These are phyloP conservation scores for Aureobasidium sp. DNA, from an alignment of 2,329 filamentous ascomycete species.

Conservation along the genomic window DNA sequence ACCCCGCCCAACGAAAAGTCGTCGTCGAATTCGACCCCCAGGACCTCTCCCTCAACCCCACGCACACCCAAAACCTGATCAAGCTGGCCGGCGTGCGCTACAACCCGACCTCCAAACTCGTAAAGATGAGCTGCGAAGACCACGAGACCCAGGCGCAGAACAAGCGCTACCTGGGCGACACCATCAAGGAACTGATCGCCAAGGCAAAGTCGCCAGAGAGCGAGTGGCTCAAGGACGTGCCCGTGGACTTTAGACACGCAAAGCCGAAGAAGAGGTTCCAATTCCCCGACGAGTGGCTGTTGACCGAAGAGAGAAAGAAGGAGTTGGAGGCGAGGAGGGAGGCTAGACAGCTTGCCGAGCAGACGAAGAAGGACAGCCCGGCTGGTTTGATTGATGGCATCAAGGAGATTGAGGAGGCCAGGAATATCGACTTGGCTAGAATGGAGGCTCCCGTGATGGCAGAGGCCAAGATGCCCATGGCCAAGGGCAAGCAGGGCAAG, in stretches of 20 bases:
- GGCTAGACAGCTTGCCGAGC: conserved; percentile 45
- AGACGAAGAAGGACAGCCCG: conserved; percentile 36
- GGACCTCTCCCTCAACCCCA: conserved; percentile 60
- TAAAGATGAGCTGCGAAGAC: conserved; percentile 80
- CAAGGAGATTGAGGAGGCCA: conserved; percentile 15
- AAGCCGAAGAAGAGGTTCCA: conserved; percentile 54
- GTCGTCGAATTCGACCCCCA: conserved; percentile 77
- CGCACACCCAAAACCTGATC: conserved; percentile 69
- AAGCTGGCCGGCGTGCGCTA: conserved; percentile 81
- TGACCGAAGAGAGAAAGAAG: conserved; percentile 60
- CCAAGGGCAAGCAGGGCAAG: conserved; percentile 24
- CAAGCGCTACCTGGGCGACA: conserved; percentile 83
- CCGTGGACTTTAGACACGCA: conserved; percentile 81
- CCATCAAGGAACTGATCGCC: conserved; percentile 62
- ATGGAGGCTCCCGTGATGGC: conserved; percentile 25
- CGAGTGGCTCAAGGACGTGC: conserved; percentile 82
- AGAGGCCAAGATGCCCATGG: conserved; percentile 21
- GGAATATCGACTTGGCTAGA: conserved; percentile 18
- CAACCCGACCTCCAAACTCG: conserved; percentile 70
- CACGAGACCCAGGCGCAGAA: conserved; percentile 89
- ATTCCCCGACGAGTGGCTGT: conserved; percentile 76
- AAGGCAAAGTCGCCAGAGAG: conserved; percentile 61
- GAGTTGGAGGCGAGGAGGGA: conserved; percentile 56
- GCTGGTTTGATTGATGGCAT: conserved; percentile 13
- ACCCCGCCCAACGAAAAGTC: conserved; percentile 88